A percentile compares a stretch with the other conserved stretches of the same genome.
Conservation (phyloP, 371 early-diverging fungal genomes). For the Circinella minor region DNA sequence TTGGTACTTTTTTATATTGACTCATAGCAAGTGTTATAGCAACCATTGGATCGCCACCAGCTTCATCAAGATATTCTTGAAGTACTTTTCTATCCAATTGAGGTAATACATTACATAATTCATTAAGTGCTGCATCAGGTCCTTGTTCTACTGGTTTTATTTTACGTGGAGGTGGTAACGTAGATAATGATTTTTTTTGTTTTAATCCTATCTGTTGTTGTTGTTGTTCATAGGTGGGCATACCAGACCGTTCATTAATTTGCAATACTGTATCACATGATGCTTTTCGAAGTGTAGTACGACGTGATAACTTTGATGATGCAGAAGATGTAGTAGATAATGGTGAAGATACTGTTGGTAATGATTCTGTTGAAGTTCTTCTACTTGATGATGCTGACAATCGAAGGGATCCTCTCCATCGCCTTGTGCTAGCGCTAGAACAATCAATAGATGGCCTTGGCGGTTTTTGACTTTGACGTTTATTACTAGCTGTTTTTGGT, state of each 20-base stretch:
- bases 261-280: neutral
- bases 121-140: slow-evolving; percentile 26
- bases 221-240: neutral
- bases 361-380: slow-evolving; percentile 4
- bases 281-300: neutral
- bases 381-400: neutral
- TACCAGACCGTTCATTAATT: neutral
- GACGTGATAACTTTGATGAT: slow-evolving; percentile 10
- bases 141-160: neutral
- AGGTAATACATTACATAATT: slow-evolving; percentile 44
- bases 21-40: slow-evolving; percentile 50
- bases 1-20: slow-evolving; percentile 27
- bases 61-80: slow-evolving; percentile 40
- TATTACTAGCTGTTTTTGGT: neutral
- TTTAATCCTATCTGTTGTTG: neutral
- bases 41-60: slow-evolving; percentile 47
- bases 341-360: slow-evolving; percentile 1
- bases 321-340: slow-evolving; percentile 7
- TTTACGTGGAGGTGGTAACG: neutral
- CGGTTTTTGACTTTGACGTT: slow-evolving; percentile 1
- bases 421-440: neutral
- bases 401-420: slow-evolving; percentile 9
- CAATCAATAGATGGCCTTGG: slow-evolving; percentile 8
- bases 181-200: neutral
- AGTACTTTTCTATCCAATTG: slow-evolving; percentile 42